These are phyloP conservation scores for Porcisia deanei DNA, from an alignment of 208 protist species.

Conservation along the genomic window DNA sequence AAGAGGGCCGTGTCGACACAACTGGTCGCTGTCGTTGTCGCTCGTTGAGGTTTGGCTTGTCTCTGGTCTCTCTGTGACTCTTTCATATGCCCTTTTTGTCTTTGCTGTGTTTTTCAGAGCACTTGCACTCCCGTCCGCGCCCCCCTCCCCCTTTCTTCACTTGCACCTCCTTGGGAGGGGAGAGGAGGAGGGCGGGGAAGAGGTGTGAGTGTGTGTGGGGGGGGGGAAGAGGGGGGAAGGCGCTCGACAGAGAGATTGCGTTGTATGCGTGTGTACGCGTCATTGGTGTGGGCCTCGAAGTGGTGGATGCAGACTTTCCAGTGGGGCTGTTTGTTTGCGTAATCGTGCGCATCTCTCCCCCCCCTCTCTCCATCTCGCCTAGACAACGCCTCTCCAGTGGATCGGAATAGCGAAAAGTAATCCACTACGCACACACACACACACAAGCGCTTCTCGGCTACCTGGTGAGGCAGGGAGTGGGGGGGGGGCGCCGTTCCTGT, in stretches of 20 bases:
- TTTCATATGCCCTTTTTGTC: no score
- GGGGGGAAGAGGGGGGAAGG: no score
- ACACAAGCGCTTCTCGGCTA: background rate
- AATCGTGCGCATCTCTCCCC: no score
- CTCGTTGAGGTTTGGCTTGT: background rate
- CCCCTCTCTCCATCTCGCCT: background rate
- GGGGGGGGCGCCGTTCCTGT: background rate
- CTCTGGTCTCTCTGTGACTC: no score
- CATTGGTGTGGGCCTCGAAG: background rate
- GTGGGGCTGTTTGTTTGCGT: background rate
- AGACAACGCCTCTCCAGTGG: background rate
- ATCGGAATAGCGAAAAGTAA: background rate
- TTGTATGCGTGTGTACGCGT: no score
- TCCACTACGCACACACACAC: background rate
- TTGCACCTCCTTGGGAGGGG: background rate
- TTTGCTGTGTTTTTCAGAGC: no score
- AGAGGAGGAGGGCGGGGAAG: background rate
- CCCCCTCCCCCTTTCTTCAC: background rate
- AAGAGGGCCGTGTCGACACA: background rate
- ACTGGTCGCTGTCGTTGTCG: background rate
- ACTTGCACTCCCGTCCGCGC: no score
- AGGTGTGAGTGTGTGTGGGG: no score
- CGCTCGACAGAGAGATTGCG: no score
- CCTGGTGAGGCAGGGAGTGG: background rate
- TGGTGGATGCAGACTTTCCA: background rate